Evolutionary conservation across 2,329 filamentous ascomycete genomes (phyloP).

Genomic region (Chalaropsis thielavioides): DNA sequence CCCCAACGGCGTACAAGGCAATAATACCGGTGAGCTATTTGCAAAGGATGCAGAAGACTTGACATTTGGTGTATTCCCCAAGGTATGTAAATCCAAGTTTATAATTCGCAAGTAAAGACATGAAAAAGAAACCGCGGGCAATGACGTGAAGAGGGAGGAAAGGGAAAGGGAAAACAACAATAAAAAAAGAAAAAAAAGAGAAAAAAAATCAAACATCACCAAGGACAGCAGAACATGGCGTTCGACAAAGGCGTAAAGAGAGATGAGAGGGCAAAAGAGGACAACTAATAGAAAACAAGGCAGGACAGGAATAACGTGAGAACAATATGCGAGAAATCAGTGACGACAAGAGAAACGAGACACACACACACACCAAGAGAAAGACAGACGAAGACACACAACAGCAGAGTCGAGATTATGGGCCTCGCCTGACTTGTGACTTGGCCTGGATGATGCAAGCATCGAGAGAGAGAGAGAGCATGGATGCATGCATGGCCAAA

Average conservation of each 20-base stretch:
- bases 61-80: background rate
- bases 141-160: background rate
- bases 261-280: too few relatives aligned
- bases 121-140: background rate
- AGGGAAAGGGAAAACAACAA: background rate
- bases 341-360: background rate
- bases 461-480: background rate
- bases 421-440: background rate
- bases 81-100: background rate
- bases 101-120: constrained; percentile 1
- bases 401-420: background rate
- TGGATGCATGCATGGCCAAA: background rate
- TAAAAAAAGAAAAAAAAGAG: too few relatives aligned
- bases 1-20: too few relatives aligned
- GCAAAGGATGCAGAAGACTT: background rate
- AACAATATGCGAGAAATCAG: background rate
- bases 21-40: background rate
- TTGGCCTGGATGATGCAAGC: background rate
- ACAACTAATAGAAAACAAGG: too few relatives aligned
- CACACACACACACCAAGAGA: background rate
- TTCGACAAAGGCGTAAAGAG: background rate
- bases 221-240: too few relatives aligned
- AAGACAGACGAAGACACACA: background rate
- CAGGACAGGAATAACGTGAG: background rate
- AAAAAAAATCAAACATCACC: too few relatives aligned